Base-by-base conservation (phyloP, 495 filamentous ascomycete genomes). In the Penicillium herquei region DNA sequence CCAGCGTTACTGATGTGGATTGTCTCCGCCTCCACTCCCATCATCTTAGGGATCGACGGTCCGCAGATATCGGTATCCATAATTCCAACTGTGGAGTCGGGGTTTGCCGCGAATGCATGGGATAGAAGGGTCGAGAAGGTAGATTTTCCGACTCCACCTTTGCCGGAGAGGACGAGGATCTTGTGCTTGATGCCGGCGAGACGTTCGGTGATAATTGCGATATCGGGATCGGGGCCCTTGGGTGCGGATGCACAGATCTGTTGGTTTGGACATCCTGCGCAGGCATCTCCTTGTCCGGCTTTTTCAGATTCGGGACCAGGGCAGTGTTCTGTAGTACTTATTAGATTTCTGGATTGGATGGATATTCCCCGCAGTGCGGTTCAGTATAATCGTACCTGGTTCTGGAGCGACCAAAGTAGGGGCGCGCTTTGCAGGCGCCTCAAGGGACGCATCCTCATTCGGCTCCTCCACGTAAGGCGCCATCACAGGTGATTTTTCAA, bases 1-100 rank as follows among this genome's bases (percentile, higher is more conserved):
- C 95, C 94, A 0, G 81, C 78, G 16, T 78, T 81, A 69, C 84
- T 90, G 21, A 95, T 81, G 68, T 98, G 95, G 32, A 98, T 95
- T 0, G 89, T 92, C 73, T 97, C 92, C 5, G 81, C 68, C 71
- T 96, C 91, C 2, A 96, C 93, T 16, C 95, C 94, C 84, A 98
- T 90, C 95, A 98, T 97, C 74, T 95, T 95, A 0, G 94, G 94
- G 53, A 98, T 96, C 46, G 83, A 88, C 0, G 94, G 94, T 0
- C 94, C 94, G 70, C 90, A 94, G 58, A 98, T 94, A 72, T 98
- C 94, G 1, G 93, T 93, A 66, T 98, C 94, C 89, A 96, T 96
- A 49, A 98, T 84, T 10, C 92, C 93, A 6, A 98, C 87, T 9
- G 84, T 89, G 16, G 72, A 84, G 9, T 84, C 83, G 2, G 85